These are phyloP conservation scores for Cunninghamia lanceolata DNA, from an alignment of 75 land plant genomes.

Conservation along the genomic window DNA sequence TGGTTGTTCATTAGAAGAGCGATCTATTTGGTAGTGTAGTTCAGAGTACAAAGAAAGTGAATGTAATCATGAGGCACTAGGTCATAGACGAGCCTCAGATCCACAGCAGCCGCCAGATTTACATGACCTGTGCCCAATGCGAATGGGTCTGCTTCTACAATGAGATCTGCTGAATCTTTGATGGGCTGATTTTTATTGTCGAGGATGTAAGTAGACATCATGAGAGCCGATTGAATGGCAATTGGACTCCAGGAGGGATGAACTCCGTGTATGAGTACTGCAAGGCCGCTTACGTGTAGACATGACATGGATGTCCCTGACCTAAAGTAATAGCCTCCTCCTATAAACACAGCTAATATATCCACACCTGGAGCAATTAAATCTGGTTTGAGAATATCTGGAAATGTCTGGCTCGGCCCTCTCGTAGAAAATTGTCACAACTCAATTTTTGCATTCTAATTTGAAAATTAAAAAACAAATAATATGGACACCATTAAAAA, in stretches of 20 bases:
- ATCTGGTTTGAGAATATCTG: constrained; percentile 13
- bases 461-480: no score
- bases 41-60: constrained; percentile 12
- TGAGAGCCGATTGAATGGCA: constrained; percentile 25
- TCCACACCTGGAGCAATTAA: constrained; percentile 15
- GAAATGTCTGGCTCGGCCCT: background rate
- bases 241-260: constrained; percentile 23
- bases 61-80: constrained; percentile 6
- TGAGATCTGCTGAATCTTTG: background rate
- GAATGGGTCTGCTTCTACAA: background rate
- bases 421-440: constrained; percentile 20
- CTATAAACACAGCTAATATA: constrained; percentile 6
- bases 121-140: constrained; percentile 10
- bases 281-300: constrained; percentile 21
- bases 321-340: background rate
- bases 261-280: constrained; percentile 8
- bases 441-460: no score
- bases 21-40: background rate
- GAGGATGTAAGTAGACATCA: constrained; percentile 11
- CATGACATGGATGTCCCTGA: constrained; percentile 28
- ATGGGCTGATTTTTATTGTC: background rate
- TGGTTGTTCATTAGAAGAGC: background rate
- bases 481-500: no score
- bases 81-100: constrained; percentile 21
- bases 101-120: constrained; percentile 6